Evolutionary conservation across 306 rosid genomes (phyloP), one percentile per base, ranked within the genome.

Genomic region (Dryas octopetala): DNA sequence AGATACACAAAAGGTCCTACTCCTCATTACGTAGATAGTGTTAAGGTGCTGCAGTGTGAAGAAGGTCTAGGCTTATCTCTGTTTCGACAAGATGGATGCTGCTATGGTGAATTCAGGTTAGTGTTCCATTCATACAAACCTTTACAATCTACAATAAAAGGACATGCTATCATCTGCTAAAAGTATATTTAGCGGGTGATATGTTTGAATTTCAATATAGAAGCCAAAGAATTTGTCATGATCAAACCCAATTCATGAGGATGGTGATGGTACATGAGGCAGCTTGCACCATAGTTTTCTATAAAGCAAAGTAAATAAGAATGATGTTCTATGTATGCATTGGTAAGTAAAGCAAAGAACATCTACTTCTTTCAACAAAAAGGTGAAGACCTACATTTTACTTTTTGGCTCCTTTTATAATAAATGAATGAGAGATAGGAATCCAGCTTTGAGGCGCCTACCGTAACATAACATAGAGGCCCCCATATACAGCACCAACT

Each of bases 401-500:
- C 15, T 10, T 19, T 19, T 19, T 19, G n/a, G 63, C 49, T 70
- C 65, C 70, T 63, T 68, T 44, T 38, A 40, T 71, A 53, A 62
- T 78, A 46, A 43, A 72, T 57, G 62, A 47, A 72, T 57, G 62
- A 28, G 55, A 48, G 50, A 32, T 15, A 38, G 14, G 83, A 79
- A 83, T 79, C 79, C 75, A 66, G 60, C 72, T 65, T 65, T 75
- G 59, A 59, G 76, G 75, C 75, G 62, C 74, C 52, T 26, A 68
- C 59, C 44, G 7, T 12, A 57, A 10, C 44, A 70, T 12, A 5
- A 40, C 26, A 54, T 2, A 2, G 17, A 73, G 65, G 50, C 46
- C 46, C 12, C 17, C 23, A 4, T 44, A 9, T 41, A 69, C 15
- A 28, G 15, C 44, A 48, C 40, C 74, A 44, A 19, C 23, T 19